phyloP scores from a whole-genome alignment of 371 early-diverging fungal species.

The Mucor sp. region DNA sequence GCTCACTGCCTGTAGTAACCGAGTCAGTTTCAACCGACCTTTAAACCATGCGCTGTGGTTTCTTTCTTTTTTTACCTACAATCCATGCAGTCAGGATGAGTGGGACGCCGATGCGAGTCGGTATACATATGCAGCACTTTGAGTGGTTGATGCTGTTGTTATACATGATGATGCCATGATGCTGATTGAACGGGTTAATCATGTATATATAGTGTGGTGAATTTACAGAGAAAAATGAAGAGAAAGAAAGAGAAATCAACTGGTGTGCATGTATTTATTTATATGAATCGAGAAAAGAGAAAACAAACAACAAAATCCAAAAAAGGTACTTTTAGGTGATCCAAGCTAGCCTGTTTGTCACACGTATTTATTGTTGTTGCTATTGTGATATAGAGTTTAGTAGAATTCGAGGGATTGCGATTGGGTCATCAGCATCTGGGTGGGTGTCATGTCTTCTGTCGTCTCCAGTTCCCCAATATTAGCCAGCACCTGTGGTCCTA shows the following conservation, averaged over 20 bases:
- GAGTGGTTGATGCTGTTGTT: neutral
- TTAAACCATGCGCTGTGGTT: neutral
- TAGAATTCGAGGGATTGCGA: neutral
- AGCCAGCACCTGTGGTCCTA: neutral
- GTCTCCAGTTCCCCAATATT: neutral
- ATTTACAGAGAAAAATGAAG: neutral
- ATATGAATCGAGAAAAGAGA: neutral
- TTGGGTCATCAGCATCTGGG: neutral
- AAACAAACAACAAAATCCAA: neutral
- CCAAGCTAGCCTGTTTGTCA: neutral
- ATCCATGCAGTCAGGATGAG: conserved; percentile 13
- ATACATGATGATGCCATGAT: conserved; percentile 2
- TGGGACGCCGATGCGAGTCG: neutral
- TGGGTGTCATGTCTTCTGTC: neutral
- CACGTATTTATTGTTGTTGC: conserved; percentile 3
- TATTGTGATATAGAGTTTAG: neutral
- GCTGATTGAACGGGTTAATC: conserved; percentile 5
- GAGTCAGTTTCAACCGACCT: too few species aligned
- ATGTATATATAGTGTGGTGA: neutral
- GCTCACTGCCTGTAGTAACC: conserved; percentile 14
- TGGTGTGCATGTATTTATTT: neutral
- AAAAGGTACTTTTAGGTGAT: neutral
- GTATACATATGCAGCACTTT: conserved; percentile 4
- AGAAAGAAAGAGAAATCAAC: neutral
- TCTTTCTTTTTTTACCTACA: conserved; percentile 8